phyloP scores from a whole-genome alignment of 179 eudicot genomes.

The Beta macrorhiza region DNA sequence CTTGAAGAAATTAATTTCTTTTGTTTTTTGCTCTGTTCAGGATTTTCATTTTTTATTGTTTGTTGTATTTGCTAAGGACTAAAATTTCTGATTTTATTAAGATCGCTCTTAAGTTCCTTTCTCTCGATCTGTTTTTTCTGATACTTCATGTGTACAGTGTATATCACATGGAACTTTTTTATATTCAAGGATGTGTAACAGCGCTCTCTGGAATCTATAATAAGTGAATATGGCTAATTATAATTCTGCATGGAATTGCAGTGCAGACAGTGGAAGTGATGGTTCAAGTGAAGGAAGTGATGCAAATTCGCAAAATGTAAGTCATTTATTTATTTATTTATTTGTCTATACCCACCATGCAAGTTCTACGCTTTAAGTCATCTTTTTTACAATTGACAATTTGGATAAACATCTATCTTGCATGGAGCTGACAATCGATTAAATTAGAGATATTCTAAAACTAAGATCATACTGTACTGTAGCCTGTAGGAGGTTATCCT shows the following conservation, averaged over 20 bases:
- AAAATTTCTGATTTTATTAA: background rate
- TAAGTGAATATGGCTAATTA: constrained; percentile 18
- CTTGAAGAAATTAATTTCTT: background rate
- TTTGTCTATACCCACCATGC: background rate
- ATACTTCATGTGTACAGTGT: background rate
- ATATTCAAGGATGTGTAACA: background rate
- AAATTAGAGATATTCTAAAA: background rate
- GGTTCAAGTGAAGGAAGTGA: constrained; percentile 99
- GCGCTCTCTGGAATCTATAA: background rate
- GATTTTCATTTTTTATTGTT: background rate
- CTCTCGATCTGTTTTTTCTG: background rate
- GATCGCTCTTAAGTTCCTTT: background rate
- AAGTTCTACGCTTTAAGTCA: background rate
- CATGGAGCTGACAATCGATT: background rate
- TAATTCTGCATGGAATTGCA: constrained; percentile 37
- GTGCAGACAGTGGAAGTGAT: constrained; percentile 87
- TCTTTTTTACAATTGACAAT: background rate
- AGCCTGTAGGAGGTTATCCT: background rate
- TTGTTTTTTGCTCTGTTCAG: background rate
- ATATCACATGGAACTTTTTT: background rate
- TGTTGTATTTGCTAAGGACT: background rate
- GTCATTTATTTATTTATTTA: constrained; percentile 7
- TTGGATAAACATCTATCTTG: background rate
- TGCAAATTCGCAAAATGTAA: constrained; percentile 80
- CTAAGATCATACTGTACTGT: background rate